These are phyloP conservation scores for Inosperma sp. DNA, from an alignment of 768 basidiomycete genomes.

Conservation along the genomic window DNA sequence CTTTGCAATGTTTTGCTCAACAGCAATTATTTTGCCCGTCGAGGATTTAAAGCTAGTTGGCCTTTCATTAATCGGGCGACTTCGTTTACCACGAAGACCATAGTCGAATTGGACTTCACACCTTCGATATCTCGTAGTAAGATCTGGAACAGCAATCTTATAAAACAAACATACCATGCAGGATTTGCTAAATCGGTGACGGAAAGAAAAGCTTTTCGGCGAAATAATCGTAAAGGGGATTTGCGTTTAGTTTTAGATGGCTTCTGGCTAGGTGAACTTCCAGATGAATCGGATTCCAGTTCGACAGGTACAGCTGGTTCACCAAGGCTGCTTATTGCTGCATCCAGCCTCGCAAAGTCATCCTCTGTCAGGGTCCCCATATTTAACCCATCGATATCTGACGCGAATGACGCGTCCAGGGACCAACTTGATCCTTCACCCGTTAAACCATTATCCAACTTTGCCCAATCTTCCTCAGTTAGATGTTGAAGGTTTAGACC, in stretches of 20 bases:
- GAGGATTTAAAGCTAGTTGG: conserved; percentile 54
- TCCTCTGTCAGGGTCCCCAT: conserved; percentile 14
- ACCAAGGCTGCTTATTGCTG: background rate
- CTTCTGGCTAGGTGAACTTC: background rate
- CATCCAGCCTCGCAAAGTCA: conserved; percentile 16
- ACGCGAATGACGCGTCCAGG: conserved; percentile 15
- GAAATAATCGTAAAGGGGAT: conserved; percentile 41
- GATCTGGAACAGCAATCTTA: background rate
- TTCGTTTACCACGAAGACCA: conserved; percentile 56
- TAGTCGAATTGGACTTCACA: conserved; percentile 81
- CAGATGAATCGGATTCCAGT: conserved; percentile 20
- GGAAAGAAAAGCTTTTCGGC: conserved; percentile 43
- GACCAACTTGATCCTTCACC: background rate
- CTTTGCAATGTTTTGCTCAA: conserved; percentile 46
- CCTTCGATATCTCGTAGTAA: conserved; percentile 39
- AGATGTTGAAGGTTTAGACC: conserved; percentile 17
- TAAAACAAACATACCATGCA: conserved; percentile 45
- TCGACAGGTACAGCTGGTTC: conserved; percentile 36
- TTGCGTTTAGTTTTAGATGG: background rate
- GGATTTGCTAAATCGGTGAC: conserved; percentile 62
- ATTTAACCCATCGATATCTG: conserved; percentile 17
- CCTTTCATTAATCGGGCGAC: conserved; percentile 43
- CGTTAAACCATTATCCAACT: conserved; percentile 9
- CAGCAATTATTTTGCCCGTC: conserved; percentile 56
- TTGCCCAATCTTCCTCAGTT: conserved; percentile 19